Percentiles rank a stretch among this genome's conserved stretches.
Conservation (phyloP, 2,329 filamentous ascomycete species). For the Cytospora paraplurivora region DNA sequence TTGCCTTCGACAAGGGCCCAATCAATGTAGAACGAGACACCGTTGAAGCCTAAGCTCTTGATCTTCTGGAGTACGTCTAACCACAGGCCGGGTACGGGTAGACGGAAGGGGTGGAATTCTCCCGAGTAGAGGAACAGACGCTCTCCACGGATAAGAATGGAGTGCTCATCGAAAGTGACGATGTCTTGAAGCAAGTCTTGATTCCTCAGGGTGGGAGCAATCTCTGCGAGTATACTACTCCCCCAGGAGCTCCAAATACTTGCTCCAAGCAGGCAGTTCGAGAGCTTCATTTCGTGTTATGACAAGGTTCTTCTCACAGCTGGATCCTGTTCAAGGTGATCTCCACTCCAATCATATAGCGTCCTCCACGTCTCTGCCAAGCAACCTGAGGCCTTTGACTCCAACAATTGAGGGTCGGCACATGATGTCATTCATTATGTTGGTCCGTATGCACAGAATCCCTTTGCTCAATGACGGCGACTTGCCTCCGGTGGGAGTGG, state of each 20-base stretch:
- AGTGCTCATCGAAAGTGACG: conserved; percentile 68
- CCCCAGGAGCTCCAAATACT: background rate
- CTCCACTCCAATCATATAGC: too few species aligned
- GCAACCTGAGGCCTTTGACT: too few species aligned
- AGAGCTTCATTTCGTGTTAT: background rate
- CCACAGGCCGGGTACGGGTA: conserved; percentile 44
- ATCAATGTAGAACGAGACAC: conserved; percentile 71
- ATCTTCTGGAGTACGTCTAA: conserved; percentile 76
- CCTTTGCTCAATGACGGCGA: too few species aligned
- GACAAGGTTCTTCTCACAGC: too few species aligned
- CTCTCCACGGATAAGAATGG: conserved; percentile 65
- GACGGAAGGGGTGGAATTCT: conserved; percentile 65
- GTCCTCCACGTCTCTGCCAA: too few species aligned
- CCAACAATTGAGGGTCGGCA: too few species aligned
- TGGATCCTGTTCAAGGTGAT: too few species aligned
- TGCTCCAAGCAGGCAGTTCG: background rate
- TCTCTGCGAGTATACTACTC: background rate
- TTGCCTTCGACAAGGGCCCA: conserved; percentile 73
- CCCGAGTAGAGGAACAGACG: conserved; percentile 66
- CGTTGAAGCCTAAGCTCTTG: conserved; percentile 70
- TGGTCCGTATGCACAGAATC: too few species aligned
- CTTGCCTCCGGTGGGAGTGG: too few species aligned
- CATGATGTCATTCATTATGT: too few species aligned
- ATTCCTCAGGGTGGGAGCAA: background rate
- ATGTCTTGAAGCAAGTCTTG: conserved; percentile 11